phyloP scores from a whole-genome alignment of 768 basidiomycete species.

The Boletellus sp. region DNA sequence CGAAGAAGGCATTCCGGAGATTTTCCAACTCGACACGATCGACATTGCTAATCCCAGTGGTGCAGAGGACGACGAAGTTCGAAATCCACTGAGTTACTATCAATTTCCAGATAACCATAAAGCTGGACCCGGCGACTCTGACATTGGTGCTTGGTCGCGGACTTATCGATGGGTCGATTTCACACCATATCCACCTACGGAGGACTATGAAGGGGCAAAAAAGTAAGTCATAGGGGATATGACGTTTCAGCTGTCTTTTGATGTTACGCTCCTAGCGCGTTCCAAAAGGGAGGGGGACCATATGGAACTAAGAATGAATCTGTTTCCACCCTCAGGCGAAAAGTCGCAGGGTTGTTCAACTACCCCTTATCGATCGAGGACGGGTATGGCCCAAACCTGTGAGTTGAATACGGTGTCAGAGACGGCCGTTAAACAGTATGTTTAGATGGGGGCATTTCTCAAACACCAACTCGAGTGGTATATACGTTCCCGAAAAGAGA shows the following conservation, averaged over 20 bases:
- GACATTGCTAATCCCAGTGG: not conserved
- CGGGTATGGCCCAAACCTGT: conserved; percentile 17
- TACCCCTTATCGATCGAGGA: conserved; percentile 12
- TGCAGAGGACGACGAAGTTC: not conserved
- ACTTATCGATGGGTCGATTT: conserved; percentile 16
- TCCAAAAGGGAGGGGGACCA: no score
- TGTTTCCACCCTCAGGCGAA: conserved; percentile 14
- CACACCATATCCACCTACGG: not conserved
- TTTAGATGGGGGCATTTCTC: no score
- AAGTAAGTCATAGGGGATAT: conserved; percentile 3
- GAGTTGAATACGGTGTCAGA: not conserved
- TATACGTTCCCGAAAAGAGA: no score
- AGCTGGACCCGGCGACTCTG: not conserved
- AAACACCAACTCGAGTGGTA: no score
- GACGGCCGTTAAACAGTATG: no score
- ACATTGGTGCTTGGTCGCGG: not conserved
- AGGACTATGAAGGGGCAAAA: conserved; percentile 9
- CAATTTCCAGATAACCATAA: not conserved
- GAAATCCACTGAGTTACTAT: not conserved
- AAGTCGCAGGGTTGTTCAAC: conserved; percentile 11
- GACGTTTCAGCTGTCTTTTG: not conserved
- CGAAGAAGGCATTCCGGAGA: not conserved
- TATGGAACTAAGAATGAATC: not conserved
- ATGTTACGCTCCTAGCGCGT: conserved; percentile 1
- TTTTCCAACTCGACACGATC: not conserved